A percentile compares a stretch with the other conserved stretches of the same genome.
phyloP scores from a whole-genome alignment of 345 rosid genomes.

The Hibiscus tridactylites region DNA sequence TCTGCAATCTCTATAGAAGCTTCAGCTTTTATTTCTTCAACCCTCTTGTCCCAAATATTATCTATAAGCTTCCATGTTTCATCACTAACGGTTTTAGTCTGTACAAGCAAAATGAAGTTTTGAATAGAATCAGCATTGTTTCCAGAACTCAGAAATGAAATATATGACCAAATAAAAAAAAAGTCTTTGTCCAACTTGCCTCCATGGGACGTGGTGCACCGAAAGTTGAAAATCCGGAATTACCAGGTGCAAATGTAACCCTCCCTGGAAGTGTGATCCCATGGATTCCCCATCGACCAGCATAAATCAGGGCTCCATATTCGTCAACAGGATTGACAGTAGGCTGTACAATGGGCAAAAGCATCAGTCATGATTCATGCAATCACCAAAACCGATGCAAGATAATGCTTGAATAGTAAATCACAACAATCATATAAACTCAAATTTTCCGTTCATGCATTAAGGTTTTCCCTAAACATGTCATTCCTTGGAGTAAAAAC shows the following conservation, averaged over 20 bases:
- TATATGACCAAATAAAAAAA: background rate
- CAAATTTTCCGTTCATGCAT: background rate
- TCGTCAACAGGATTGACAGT: constrained; percentile 74
- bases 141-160: background rate
- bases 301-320: constrained; percentile 78
- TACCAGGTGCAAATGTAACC: constrained; percentile 97
- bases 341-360: constrained; percentile 36
- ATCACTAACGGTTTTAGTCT: constrained; percentile 71
- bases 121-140: background rate
- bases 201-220: constrained; percentile 90
- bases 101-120: constrained; percentile 14
- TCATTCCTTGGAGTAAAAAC: constrained; percentile 2
- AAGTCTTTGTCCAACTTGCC: constrained; percentile 28
- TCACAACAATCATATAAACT: background rate
- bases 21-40: constrained; percentile 58
- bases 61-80: constrained; percentile 89
- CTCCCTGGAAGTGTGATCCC: constrained; percentile 83
- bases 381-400: background rate
- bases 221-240: constrained; percentile 81
- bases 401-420: background rate
- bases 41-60: constrained; percentile 66
- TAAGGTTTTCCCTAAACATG: background rate
- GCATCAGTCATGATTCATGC: background rate
- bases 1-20: constrained; percentile 56
- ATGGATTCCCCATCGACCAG: constrained; percentile 91